phyloP scores from a whole-genome alignment of 768 basidiomycete species.

The Collybia mongolica region DNA sequence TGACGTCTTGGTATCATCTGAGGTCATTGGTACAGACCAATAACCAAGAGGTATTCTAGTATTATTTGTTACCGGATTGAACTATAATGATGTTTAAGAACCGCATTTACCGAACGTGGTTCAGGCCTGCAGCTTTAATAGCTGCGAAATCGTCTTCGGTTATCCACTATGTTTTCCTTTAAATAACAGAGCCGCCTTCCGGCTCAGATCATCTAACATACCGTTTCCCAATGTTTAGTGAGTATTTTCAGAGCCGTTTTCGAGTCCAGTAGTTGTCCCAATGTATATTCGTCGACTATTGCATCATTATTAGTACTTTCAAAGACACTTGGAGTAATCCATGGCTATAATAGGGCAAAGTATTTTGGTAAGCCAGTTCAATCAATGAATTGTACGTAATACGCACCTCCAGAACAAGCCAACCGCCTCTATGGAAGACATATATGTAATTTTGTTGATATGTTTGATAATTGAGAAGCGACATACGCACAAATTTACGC shows the following conservation, averaged over 20 bases:
- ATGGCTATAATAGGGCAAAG: conserved; percentile 42
- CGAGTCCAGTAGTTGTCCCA: conserved; percentile 50
- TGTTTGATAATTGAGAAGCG: background rate
- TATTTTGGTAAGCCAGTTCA: background rate
- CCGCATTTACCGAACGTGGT: conserved; percentile 59
- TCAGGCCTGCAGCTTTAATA: conserved; percentile 66
- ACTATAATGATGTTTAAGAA: background rate
- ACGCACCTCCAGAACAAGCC: conserved; percentile 60
- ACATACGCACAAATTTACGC: conserved; percentile 59
- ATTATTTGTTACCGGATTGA: background rate
- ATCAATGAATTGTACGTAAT: background rate
- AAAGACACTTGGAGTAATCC: conserved; percentile 79
- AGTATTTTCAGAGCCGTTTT: conserved; percentile 41
- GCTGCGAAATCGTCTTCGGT: conserved; percentile 68
- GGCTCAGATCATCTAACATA: conserved; percentile 18
- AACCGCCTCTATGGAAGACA: conserved; percentile 40
- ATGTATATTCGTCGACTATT: conserved; percentile 63
- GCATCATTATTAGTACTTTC: conserved; percentile 53
- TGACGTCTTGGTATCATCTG: conserved; percentile 47
- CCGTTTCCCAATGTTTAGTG: conserved; percentile 56
- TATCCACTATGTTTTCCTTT: conserved; percentile 41
- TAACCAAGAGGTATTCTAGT: conserved; percentile 68
- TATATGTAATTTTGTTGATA: background rate
- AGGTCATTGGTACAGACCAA: conserved; percentile 73
- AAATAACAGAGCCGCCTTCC: background rate